Base-by-base conservation (phyloP, 805 yeast genomes). In the Yarrowia alimentaria region DNA sequence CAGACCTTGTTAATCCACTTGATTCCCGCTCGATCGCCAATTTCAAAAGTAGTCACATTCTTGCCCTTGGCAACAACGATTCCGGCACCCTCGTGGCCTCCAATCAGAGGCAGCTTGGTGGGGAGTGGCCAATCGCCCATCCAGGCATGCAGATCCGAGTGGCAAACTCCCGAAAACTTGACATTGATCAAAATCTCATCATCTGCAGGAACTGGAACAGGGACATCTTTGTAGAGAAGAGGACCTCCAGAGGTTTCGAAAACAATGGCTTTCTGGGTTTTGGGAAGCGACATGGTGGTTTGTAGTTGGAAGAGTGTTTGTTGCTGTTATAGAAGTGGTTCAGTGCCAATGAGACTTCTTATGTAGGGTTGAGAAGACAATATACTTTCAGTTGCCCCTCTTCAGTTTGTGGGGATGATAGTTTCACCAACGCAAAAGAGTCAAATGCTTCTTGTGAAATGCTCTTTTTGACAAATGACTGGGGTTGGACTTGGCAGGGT, bases 111-210 rank as follows among this genome's bases (percentile, higher is more conserved):
- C 54, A 82, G 73, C 65, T 81, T 81, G 57, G 83, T 78, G 56
- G 71, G 77, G 66, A 83, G 72, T 38, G 94, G 93, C 94, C 95
- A 87, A 72, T 88, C 95, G 63, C 95, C 95, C 66, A 83, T 79
- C 90, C 93, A 85, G 51, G 93, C 95, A 74, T 87, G 95, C 66
- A 88, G 77, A 65, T 87, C 96, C 28, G 95, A 86, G 75, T 89
- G 96, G 70, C 96, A 87, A 51, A 87, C 95, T 69, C 96, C 96
- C 17, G 95, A 80, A 75, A 83, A 87, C 71, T 80, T 80, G 68
- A 88, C 81, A 68, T 88, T 80, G 70, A 88, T 74, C 66, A 88
- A 76, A 59, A 87, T 74, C 70, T 87, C 90, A 64, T 80, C 81
- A 54, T 86, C 71, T 64, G 77, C 82, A 61, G 95, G 95, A 38